Evolutionary conservation across 768 basidiomycete genomes (phyloP).

Genomic region (Bullera alba): DNA sequence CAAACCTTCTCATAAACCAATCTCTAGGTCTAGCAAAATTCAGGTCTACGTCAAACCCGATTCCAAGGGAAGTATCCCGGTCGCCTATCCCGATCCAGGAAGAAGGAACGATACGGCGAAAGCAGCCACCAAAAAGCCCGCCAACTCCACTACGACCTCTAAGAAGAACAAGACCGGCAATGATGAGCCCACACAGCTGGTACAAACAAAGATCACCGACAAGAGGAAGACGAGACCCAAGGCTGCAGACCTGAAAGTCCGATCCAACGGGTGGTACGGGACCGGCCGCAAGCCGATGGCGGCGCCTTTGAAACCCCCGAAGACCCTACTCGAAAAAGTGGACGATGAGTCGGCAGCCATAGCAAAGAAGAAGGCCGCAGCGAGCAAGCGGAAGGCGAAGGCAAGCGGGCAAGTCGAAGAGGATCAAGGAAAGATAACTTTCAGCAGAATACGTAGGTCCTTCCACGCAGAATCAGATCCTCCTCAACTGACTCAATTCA

Average conservation of each 20-base stretch:
- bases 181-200: background rate
- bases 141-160: background rate
- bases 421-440: slow-evolving; percentile 4
- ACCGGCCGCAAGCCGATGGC: too few relatives aligned
- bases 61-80: too few relatives aligned
- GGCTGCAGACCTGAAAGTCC: too few relatives aligned
- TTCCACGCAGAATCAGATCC: background rate
- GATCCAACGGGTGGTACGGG: too few relatives aligned
- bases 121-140: background rate
- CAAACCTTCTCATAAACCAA: too few relatives aligned
- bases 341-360: background rate
- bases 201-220: background rate
- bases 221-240: background rate
- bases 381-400: slow-evolving; percentile 2
- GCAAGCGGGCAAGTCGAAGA: slow-evolving; percentile 1
- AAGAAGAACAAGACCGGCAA: background rate
- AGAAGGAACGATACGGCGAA: background rate
- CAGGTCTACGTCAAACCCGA: background rate
- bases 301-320: too few relatives aligned
- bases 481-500: slow-evolving; percentile 1
- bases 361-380: slow-evolving; percentile 7
- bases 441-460: slow-evolving; percentile 15
- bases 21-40: too few relatives aligned
- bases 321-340: too few relatives aligned
- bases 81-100: too few relatives aligned